Percentiles rank a stretch among this genome's conserved stretches.
Evolutionary conservation across 176 grass and related monocot species (phyloP).

Genomic region (Ensete glaucum): DNA sequence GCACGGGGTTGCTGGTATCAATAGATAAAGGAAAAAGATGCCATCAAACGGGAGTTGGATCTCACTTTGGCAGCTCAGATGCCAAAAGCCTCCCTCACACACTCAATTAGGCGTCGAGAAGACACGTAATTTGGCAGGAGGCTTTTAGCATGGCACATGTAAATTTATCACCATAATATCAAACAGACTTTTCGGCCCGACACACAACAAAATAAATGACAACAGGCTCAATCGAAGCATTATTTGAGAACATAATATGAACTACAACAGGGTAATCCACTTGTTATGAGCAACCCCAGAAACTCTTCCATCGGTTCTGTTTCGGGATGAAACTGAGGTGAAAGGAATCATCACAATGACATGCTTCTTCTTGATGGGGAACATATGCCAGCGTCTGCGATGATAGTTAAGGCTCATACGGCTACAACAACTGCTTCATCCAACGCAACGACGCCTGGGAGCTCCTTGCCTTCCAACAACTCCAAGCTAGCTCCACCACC

Average conservation of each 20-base stretch:
- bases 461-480: conserved; percentile 67
- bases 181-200: too few relatives aligned
- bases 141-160: too few relatives aligned
- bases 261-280: not conserved
- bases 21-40: too few relatives aligned
- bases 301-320: not conserved
- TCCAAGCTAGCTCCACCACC: conserved; percentile 74
- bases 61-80: too few relatives aligned
- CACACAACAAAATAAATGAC: too few relatives aligned
- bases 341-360: conserved; percentile 1
- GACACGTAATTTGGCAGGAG: too few relatives aligned
- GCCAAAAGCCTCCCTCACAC: too few relatives aligned
- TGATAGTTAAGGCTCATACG: conserved; percentile 44
- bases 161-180: too few relatives aligned
- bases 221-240: not conserved
- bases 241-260: not conserved
- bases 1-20: too few relatives aligned
- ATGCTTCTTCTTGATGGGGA: not conserved
- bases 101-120: too few relatives aligned
- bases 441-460: conserved; percentile 53
- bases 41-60: too few relatives aligned
- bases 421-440: conserved; percentile 38
- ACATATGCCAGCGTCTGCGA: not conserved
- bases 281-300: not conserved
- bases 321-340: not conserved